Percentiles rank a stretch among this genome's conserved stretches.
These are phyloP conservation scores for Aspergillus ostianus DNA, from an alignment of 495 filamentous ascomycete species.

Conservation along the genomic window DNA sequence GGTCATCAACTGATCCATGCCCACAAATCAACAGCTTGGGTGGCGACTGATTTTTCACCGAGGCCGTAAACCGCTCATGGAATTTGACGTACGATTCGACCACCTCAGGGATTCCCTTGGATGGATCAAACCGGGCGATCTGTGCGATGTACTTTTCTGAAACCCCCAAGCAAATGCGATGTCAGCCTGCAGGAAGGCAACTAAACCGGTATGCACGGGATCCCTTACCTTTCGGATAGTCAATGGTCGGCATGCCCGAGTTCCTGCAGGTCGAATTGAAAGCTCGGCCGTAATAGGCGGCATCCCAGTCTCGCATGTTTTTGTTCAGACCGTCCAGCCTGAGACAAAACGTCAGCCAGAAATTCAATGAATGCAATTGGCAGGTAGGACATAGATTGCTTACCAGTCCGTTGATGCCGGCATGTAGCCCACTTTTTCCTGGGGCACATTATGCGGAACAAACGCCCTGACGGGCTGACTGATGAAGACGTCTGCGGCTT, in stretches of 20 bases:
- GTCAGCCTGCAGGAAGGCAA: background rate
- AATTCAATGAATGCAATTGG: background rate
- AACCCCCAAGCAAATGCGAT: background rate
- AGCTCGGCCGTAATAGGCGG: constrained; percentile 71
- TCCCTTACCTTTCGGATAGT: constrained; percentile 59
- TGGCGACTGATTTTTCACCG: constrained; percentile 40
- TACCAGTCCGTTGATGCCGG: constrained; percentile 84
- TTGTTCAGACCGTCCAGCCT: constrained; percentile 90
- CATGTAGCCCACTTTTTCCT: constrained; percentile 69
- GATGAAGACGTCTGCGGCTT: constrained; percentile 75
- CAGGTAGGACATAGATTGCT: constrained; percentile 8
- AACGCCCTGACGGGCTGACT: constrained; percentile 79
- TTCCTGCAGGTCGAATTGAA: constrained; percentile 65
- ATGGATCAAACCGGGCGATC: constrained; percentile 82
- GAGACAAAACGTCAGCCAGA: constrained; percentile 17
- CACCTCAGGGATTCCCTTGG: constrained; percentile 81
- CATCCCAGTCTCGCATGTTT: constrained; percentile 68
- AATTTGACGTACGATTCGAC: constrained; percentile 77
- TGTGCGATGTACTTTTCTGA: constrained; percentile 74
- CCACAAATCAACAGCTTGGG: constrained; percentile 78
- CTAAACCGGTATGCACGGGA: background rate
- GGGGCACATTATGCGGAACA: constrained; percentile 67
- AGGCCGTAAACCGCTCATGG: constrained; percentile 53
- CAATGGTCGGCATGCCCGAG: constrained; percentile 56
- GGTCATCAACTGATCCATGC: constrained; percentile 83